These are phyloP conservation scores for Globisporangium solare DNA, from an alignment of 352 stramenopile species.

Conservation along the genomic window DNA sequence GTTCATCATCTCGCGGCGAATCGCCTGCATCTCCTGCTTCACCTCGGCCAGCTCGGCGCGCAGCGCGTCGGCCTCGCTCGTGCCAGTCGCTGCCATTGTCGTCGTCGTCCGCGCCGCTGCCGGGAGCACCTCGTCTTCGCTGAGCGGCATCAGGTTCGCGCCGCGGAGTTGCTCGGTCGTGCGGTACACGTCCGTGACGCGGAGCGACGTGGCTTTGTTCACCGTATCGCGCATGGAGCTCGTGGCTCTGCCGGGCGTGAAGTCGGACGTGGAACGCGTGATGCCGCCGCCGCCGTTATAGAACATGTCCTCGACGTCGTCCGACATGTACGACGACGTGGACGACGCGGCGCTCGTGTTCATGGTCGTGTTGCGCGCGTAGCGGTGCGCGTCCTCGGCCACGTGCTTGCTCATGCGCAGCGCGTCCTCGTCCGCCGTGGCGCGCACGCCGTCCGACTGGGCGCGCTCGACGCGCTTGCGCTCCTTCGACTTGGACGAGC, in stretches of 20 bases:
- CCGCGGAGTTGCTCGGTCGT: conserved; percentile 56
- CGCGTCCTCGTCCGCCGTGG: conserved; percentile 30
- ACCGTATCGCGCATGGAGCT: conserved; percentile 11
- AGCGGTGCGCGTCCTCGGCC: conserved; percentile 28
- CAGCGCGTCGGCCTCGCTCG: conserved; percentile 29
- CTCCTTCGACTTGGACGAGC: conserved; percentile 29
- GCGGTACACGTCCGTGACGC: conserved; percentile 39
- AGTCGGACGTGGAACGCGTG: background rate
- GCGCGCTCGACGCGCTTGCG: conserved; percentile 24
- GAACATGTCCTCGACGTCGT: conserved; percentile 72
- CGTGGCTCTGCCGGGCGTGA: conserved; percentile 8
- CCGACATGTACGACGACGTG: conserved; percentile 31
- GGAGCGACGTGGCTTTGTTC: conserved; percentile 16
- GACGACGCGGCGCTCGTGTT: conserved; percentile 20
- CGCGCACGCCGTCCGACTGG: conserved; percentile 20
- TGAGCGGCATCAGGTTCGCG: conserved; percentile 44
- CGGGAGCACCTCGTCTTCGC: conserved; percentile 49
- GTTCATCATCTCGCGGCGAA: conserved; percentile 80
- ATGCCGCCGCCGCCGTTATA: conserved; percentile 25
- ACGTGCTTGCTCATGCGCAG: conserved; percentile 40
- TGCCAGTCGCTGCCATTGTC: conserved; percentile 2
- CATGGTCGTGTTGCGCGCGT: conserved; percentile 30
- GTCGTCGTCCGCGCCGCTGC: conserved; percentile 17
- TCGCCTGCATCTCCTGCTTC: conserved; percentile 57
- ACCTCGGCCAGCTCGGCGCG: conserved; percentile 53